Base-by-base conservation (phyloP, 768 basidiomycete species). In the Suillus placidus region DNA sequence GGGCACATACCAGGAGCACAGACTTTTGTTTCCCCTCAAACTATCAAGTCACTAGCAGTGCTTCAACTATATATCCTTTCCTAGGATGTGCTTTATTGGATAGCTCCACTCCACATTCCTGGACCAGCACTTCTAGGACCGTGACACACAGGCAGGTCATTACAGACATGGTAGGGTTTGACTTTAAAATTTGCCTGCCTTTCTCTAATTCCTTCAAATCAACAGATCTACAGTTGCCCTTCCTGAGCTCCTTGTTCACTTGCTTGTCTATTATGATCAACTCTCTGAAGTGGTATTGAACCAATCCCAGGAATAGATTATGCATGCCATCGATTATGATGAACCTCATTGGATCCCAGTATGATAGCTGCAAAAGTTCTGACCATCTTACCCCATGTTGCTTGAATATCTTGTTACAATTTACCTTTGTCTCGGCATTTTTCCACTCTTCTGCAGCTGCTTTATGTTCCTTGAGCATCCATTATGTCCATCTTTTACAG, bases 271-370 rank as follows among this genome's bases (percentile, higher is more conserved):
- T 64, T 6, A 68, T 9, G 8, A 70, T 52, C 0, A 70, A 62
- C 6, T 66, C 42, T 18, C 62, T 47, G 5, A 70, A 70, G 34
- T 70, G 67, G 35, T 47, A 38, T 26, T 65, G 64, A 1, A 47
- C 32, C 2, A 68, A 42, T 18, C 72, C 71, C 47, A 80, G 68
- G 62, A 75, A 73, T 5, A 80, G 61, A 42, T 72, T 70, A 62
- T 81, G 80, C 80, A 81, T 81, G 18, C 73, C 62, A 62, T 82
- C 78, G 23, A 78, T 67, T 0, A 78, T 70, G 3, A 70, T 64
- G 54, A 71, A 75, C 6, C 43, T 61, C 12, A 69, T 71, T 6
- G 73, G 71, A 57, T 79, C 69, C 71, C 75, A 80, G 65, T 81
- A 80, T 4, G 77, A 73, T 2, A 81, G 74, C 14, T 66, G 60